phyloP scores from a whole-genome alignment of 148 eudicot species.

The Dianthus caryophyllus region DNA sequence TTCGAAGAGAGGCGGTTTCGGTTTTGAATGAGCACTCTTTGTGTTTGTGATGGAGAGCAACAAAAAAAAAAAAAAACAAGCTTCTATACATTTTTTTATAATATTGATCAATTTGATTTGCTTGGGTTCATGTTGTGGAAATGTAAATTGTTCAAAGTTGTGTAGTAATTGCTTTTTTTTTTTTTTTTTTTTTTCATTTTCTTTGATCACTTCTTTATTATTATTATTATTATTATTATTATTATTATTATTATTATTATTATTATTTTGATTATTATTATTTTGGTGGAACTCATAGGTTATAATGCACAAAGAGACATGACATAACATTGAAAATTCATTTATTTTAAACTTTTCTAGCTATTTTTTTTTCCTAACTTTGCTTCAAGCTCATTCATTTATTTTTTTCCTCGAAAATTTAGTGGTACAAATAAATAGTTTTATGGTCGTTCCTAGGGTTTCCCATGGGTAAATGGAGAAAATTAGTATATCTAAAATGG shows the following conservation, averaged over 20 bases:
- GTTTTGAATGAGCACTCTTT: conserved; percentile 13
- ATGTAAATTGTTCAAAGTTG: conserved; percentile 27
- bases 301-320: conserved; percentile 11
- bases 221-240: no score
- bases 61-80: conserved; percentile 24
- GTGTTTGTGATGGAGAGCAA: conserved; percentile 17
- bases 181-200: background rate
- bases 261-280: no score
- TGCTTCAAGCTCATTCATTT: background rate
- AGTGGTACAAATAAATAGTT: no score
- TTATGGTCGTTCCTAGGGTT: no score
- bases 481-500: no score
- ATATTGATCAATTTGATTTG: conserved; percentile 30
- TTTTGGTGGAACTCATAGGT: conserved; percentile 20
- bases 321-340: conserved; percentile 16
- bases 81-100: conserved; percentile 25
- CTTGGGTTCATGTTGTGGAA: conserved; percentile 27
- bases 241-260: no score
- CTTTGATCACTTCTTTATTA: no score
- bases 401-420: no score
- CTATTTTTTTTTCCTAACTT: no score
- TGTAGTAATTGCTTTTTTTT: conserved; percentile 12
- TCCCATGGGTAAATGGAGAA: no score
- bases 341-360: background rate
- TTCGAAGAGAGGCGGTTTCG: conserved; percentile 8